phyloP scores from a whole-genome alignment of 345 rosid genomes.

The Combretum micranthum region DNA sequence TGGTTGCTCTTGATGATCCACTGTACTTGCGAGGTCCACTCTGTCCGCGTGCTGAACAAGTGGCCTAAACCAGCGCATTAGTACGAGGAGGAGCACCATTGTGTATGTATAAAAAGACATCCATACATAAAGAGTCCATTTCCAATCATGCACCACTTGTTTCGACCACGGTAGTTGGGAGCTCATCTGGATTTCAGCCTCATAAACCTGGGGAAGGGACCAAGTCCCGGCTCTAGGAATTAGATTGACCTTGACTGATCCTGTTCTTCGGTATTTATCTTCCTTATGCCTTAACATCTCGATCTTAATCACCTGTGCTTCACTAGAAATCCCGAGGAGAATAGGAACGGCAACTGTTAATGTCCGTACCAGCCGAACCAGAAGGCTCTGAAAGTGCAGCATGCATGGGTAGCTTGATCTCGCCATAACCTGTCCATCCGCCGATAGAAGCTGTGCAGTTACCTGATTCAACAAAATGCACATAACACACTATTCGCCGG shows the following conservation, averaged over 20 bases:
- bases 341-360: conserved; percentile 53
- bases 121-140: conserved; percentile 72
- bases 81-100: conserved; percentile 18
- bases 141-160: conserved; percentile 61
- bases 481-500: not conserved
- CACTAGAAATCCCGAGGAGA: conserved; percentile 48
- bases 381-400: conserved; percentile 59
- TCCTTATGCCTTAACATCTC: conserved; percentile 45
- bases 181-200: conserved; percentile 43
- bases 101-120: conserved; percentile 41
- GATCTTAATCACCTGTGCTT: conserved; percentile 50
- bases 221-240: conserved; percentile 60
- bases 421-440: conserved; percentile 33
- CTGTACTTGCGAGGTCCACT: not conserved
- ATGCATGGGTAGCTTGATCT: conserved; percentile 73
- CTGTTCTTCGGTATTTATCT: conserved; percentile 41
- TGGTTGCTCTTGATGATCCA: not conserved
- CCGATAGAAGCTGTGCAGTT: conserved; percentile 52
- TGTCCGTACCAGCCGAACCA: conserved; percentile 45
- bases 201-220: conserved; percentile 53
- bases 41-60: conserved; percentile 15
- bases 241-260: conserved; percentile 43
- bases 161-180: conserved; percentile 64
- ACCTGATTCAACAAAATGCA: conserved; percentile 25
- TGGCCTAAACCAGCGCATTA: conserved; percentile 37